A percentile compares a stretch with the other conserved stretches of the same genome.
Evolutionary conservation across 441 rosid genomes (phyloP).

Genomic region (Lagerstroemia fauriei): DNA sequence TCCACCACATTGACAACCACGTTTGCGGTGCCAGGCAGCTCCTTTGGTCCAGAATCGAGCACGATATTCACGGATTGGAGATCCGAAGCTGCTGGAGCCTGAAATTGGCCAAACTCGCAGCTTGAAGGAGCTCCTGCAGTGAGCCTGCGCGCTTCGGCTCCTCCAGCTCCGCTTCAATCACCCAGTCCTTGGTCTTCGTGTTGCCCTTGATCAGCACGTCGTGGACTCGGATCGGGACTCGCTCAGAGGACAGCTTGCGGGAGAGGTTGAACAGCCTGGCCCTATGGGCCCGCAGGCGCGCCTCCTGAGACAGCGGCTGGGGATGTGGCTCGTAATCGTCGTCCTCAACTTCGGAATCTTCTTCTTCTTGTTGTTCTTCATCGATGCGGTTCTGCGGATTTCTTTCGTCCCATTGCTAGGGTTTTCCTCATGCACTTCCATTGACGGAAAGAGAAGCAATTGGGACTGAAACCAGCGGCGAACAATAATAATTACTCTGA

Average conservation of each 20-base stretch:
- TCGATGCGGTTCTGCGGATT: conserved; percentile 29
- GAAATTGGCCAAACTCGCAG: conserved; percentile 56
- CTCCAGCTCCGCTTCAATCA: conserved; percentile 69
- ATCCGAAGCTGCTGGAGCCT: conserved; percentile 66
- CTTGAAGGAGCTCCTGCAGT: conserved; percentile 75
- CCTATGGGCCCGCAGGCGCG: conserved; percentile 36
- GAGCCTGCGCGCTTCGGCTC: conserved; percentile 56
- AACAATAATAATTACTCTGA: not conserved
- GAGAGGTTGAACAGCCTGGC: conserved; percentile 51
- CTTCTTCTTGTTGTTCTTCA: conserved; percentile 29
- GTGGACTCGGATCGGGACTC: conserved; percentile 75
- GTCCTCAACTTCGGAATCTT: conserved; percentile 19
- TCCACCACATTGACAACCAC: conserved; percentile 74
- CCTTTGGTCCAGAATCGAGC: conserved; percentile 84
- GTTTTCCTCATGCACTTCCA: conserved; percentile 35
- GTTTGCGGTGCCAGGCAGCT: conserved; percentile 83
- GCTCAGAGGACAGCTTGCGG: conserved; percentile 48
- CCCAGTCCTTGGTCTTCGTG: conserved; percentile 68
- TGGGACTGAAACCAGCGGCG: not conserved
- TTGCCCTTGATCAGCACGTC: conserved; percentile 78
- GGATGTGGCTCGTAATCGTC: conserved; percentile 25
- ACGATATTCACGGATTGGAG: conserved; percentile 78
- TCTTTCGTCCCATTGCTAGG: conserved; percentile 34
- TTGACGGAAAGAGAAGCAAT: conserved; percentile 15
- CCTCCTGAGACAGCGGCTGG: conserved; percentile 33